Evolutionary conservation across 2,329 filamentous ascomycete genomes (phyloP).

Genomic region (Penicillium palitans): DNA sequence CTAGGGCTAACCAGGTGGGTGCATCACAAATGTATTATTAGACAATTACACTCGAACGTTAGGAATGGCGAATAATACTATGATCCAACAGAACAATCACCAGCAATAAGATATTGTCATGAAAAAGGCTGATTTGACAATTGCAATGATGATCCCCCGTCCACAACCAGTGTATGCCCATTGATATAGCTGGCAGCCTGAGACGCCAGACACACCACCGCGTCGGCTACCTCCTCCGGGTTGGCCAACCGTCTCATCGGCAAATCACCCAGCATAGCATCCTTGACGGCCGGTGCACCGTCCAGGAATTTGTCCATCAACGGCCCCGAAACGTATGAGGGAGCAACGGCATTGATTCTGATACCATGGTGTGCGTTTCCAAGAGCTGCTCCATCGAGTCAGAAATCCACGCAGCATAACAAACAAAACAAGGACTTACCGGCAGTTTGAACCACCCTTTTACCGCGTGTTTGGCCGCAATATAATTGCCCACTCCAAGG

Average conservation of each 20-base stretch:
- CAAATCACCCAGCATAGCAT: neutral
- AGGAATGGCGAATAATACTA: too few species aligned
- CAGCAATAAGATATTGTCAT: neutral
- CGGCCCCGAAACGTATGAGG: neutral
- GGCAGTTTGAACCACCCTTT: neutral
- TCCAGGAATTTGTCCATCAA: too few species aligned
- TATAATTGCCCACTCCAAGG: neutral
- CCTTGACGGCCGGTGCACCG: neutral
- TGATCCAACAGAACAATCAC: too few species aligned
- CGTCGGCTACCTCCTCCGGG: neutral
- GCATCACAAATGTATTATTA: too few species aligned
- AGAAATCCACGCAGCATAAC: neutral
- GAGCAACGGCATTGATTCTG: neutral
- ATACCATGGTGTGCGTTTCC: neutral
- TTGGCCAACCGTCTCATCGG: neutral
- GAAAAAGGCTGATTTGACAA: neutral
- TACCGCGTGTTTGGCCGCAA: neutral
- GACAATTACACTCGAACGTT: too few species aligned
- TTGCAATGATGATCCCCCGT: neutral
- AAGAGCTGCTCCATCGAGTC: neutral
- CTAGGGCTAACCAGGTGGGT: too few species aligned
- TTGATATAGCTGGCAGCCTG: neutral
- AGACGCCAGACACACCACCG: neutral
- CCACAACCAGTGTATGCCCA: neutral
- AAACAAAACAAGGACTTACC: neutral